Evolutionary conservation across 805 yeast species (phyloP), one percentile per base, ranked within the genome.

Genomic region (Cyberlindnera mrakii): DNA sequence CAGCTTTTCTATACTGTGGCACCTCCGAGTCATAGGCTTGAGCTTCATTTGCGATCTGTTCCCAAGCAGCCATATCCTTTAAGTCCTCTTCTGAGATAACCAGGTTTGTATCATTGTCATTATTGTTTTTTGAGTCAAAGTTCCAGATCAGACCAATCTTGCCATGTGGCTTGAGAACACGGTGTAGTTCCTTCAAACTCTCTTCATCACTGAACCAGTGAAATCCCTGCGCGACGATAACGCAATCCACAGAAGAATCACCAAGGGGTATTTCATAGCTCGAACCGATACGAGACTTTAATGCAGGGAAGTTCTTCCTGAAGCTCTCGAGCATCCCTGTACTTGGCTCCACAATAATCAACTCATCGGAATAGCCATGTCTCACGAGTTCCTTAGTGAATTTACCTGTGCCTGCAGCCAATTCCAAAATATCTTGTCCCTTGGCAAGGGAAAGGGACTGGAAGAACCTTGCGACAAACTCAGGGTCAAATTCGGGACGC

Each of bases 341-440:
- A 27, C 79, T 70, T 14, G 84, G 82, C 46, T 80, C 85, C 7
- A 75, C 76, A 1, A 74, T 72, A 4, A 60, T 50, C 33, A 76
- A 49, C 32, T 68, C 62, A 30, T 57, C 60, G 0, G 47, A 33
- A 7, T 29, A 17, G 3, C 77, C 76, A 35, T 58, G 52, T 16
- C 55, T 53, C 3, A 64, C 59, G 19, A 80, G 58, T 35, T 68
- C 62, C 23, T 57, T 59, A 2, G 84, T 79, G 63, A 79, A 80
- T 50, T 78, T 78, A 9, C 85, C 85, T 0, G 85, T 80, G 0
- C 85, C 85, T 11, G 77, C 74, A 2, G 82, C 85, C 17, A 80
- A 53, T 40, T 80, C 85, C 32, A 72, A 45, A 7, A 72, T 57
- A 5, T 41, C 50, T 43, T 64, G 65, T 3, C 42, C 35, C 23